phyloP scores from a whole-genome alignment of 345 rosid genomes.

The Geranium brycei region DNA sequence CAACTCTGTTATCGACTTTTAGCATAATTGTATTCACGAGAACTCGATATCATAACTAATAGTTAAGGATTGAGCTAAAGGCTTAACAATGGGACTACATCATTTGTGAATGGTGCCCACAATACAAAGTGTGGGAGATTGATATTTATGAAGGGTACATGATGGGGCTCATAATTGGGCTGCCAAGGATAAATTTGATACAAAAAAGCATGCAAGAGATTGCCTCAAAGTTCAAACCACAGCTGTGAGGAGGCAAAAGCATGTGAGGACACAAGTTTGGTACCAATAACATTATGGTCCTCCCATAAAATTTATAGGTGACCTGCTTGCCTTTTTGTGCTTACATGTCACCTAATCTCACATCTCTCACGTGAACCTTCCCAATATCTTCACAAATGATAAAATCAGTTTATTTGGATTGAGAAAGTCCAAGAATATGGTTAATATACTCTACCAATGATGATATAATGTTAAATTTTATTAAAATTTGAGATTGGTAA shows the following conservation, averaged over 20 bases:
- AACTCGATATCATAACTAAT: no score
- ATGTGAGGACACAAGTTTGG: background rate
- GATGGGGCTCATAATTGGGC: background rate
- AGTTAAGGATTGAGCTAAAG: background rate
- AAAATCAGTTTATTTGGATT: no score
- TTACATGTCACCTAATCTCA: background rate
- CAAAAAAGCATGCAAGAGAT: background rate
- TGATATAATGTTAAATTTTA: no score
- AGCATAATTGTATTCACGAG: no score
- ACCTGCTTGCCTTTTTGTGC: background rate
- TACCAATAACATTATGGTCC: background rate
- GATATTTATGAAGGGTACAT: background rate
- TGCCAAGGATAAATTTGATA: background rate
- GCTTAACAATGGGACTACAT: background rate
- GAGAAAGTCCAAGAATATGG: no score
- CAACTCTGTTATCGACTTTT: no score
- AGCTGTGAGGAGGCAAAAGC: background rate
- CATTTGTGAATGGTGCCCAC: background rate
- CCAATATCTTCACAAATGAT: background rate
- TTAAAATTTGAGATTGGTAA: no score
- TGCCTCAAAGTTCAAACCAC: background rate
- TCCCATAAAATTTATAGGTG: background rate
- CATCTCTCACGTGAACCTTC: background rate
- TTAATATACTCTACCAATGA: no score
- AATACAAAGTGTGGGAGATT: background rate